A percentile compares a stretch with the other conserved stretches of the same genome.
Conservation (phyloP, 495 filamentous ascomycete species). For the Evernia prunastri region DNA sequence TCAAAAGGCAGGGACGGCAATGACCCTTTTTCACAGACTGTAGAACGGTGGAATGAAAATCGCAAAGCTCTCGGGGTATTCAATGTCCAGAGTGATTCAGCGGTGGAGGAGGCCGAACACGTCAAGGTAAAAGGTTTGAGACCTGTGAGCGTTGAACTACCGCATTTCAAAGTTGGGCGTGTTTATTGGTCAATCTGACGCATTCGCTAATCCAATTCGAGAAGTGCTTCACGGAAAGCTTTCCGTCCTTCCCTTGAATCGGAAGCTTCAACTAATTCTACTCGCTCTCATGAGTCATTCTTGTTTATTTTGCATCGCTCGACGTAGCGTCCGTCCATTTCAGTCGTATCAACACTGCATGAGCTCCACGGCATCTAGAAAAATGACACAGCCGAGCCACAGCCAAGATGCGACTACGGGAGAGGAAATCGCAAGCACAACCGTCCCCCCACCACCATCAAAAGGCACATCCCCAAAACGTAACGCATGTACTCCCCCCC, state of each 20-base stretch:
- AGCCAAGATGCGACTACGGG: slow-evolving; percentile 32
- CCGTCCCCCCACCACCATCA: slow-evolving; percentile 20
- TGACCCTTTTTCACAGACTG: too few relatives aligned
- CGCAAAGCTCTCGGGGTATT: not conserved
- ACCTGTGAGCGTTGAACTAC: not conserved
- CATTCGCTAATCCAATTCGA: not conserved
- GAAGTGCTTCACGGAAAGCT: not conserved
- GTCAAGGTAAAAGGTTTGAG: too few relatives aligned
- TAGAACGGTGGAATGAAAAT: too few relatives aligned
- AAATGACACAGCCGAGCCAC: slow-evolving; percentile 8
- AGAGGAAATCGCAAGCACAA: slow-evolving; percentile 34
- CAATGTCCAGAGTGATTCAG: too few relatives aligned
- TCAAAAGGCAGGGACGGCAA: too few relatives aligned
- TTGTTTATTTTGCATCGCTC: not conserved
- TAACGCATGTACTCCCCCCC: slow-evolving; percentile 37
- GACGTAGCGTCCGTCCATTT: not conserved
- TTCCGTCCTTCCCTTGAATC: not conserved
- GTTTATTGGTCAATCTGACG: not conserved
- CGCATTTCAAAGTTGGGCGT: not conserved
- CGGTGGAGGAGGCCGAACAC: too few relatives aligned
- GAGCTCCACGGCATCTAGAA: not conserved
- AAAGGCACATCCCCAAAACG: slow-evolving; percentile 14
- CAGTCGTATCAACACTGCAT: not conserved
- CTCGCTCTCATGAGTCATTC: not conserved
- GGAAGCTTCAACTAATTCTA: not conserved